Percentiles rank a stretch among this genome's conserved stretches.
phyloP scores from a whole-genome alignment of 1,139 yeast genomes.

The Hemisphaericaspora subhashii region DNA sequence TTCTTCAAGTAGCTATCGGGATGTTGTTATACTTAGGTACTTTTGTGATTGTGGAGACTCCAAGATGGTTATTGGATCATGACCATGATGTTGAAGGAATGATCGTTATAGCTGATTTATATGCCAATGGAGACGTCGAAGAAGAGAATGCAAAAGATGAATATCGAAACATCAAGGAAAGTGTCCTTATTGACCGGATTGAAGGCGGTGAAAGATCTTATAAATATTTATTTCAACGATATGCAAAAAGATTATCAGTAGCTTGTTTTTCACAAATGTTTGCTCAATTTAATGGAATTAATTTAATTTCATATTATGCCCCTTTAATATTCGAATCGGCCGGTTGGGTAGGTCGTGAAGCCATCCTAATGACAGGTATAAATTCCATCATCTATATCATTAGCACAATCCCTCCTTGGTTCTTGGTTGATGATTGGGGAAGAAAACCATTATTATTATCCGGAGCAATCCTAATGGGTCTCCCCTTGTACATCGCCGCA shows the following conservation, averaged over 20 bases:
- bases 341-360: constrained; percentile 88
- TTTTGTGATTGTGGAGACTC: constrained; percentile 79
- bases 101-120: constrained; percentile 48
- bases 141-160: constrained; percentile 60
- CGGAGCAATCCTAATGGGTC: constrained; percentile 80
- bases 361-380: constrained; percentile 90
- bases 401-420: constrained; percentile 90
- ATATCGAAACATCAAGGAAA: constrained; percentile 47
- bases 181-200: constrained; percentile 57
- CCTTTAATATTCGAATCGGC: constrained; percentile 94
- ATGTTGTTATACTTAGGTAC: constrained; percentile 67
- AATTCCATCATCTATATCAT: constrained; percentile 73
- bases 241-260: constrained; percentile 76
- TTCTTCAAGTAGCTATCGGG: constrained; percentile 78
- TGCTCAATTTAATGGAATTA: constrained; percentile 92
- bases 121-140: constrained; percentile 54
- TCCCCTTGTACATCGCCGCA: constrained; percentile 65
- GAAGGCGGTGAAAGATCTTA: constrained; percentile 74
- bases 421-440: constrained; percentile 87
- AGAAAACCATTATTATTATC: constrained; percentile 75
- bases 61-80: constrained; percentile 85
- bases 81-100: constrained; percentile 87
- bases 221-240: constrained; percentile 59
- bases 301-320: constrained; percentile 89
- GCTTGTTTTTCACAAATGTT: constrained; percentile 91